These are phyloP conservation scores for Trametes punicea DNA, from an alignment of 768 basidiomycete species.

Conservation along the genomic window DNA sequence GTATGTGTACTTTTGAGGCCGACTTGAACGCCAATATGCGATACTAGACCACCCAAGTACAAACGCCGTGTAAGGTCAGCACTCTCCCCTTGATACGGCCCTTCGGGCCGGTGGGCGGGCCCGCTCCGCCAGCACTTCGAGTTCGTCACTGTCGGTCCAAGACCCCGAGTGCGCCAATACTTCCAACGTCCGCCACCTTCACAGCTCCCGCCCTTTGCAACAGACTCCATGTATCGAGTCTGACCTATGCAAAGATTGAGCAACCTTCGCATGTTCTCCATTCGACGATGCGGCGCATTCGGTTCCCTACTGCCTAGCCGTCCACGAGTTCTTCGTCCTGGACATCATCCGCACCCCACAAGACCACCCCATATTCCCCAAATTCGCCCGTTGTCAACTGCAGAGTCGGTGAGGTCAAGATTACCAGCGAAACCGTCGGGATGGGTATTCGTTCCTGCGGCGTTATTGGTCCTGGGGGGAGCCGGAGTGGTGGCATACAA, in stretches of 20 bases:
- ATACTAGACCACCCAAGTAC: no score
- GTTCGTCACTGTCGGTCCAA: no score
- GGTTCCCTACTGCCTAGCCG: not conserved
- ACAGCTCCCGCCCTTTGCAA: no score
- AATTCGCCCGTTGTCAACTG: not conserved
- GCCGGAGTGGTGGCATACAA: conserved; percentile 53
- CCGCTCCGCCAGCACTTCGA: no score
- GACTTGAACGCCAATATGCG: no score
- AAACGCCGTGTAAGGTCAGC: no score
- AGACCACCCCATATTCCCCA: not conserved
- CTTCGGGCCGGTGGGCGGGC: no score
- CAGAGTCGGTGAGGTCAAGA: not conserved
- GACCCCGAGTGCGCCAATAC: no score
- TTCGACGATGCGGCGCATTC: conserved; percentile 7
- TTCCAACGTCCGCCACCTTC: no score
- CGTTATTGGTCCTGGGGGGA: conserved; percentile 30
- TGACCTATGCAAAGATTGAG: not conserved
- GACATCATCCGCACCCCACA: not conserved
- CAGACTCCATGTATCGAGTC: conserved; percentile 43
- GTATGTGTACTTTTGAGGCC: no score
- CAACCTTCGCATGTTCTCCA: conserved; percentile 4
- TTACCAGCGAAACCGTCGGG: not conserved
- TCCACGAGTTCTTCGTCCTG: not conserved
- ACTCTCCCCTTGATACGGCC: no score
- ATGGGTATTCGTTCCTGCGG: conserved; percentile 20